Evolutionary conservation across 2,329 filamentous ascomycete genomes (phyloP).

Genomic region (Beauveria scarabaeidicola): DNA sequence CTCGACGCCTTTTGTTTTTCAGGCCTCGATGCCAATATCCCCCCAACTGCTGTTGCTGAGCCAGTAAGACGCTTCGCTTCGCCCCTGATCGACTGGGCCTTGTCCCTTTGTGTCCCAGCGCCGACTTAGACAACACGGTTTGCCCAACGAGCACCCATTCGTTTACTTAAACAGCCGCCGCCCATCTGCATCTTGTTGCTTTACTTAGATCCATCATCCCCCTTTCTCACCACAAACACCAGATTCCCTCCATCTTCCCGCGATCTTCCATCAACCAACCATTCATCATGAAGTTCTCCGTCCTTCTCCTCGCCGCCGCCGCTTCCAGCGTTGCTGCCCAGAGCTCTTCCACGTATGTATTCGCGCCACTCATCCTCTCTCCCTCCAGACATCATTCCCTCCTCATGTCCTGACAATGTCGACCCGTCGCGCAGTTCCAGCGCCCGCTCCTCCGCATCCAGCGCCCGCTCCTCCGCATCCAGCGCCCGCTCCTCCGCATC

Average conservation of each 20-base stretch:
- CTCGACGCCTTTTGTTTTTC: neutral
- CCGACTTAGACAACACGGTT: too few species aligned
- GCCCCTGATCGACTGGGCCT: neutral
- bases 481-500: neutral
- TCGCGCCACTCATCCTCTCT: neutral
- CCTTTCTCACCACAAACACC: neutral
- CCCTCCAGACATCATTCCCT: neutral
- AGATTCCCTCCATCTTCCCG: neutral
- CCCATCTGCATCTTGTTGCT: too few species aligned
- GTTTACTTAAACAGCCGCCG: too few species aligned
- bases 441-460: neutral
- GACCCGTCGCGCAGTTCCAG: neutral
- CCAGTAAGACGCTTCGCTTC: neutral
- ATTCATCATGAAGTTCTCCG: slow-evolving; percentile 3
- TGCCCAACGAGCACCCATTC: too few species aligned
- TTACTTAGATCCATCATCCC: neutral
- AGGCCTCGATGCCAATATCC: neutral
- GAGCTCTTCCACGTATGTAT: neutral
- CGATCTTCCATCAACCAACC: neutral
- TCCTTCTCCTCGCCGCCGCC: neutral
- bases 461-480: neutral
- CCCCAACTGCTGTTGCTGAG: neutral
- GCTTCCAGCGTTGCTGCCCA: slow-evolving; percentile 1
- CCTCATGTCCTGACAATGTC: neutral
- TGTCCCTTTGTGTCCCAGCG: neutral